Base-by-base conservation (phyloP, 768 basidiomycete genomes). In the Macrolepiota albuminosa region DNA sequence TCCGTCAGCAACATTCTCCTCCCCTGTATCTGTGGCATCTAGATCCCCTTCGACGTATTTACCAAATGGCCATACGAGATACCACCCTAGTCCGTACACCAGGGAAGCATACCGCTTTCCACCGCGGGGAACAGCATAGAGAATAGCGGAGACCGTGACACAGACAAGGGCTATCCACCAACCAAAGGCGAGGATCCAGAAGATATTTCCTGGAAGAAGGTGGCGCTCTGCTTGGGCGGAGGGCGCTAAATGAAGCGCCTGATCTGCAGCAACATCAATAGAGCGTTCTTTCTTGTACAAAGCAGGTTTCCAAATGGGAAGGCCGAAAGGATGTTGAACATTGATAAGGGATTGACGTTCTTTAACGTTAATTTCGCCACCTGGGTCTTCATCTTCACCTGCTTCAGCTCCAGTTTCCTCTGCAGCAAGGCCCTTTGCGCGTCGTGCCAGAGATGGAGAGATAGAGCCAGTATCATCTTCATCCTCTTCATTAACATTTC, bases 281-380 rank as follows among this genome's bases (percentile, higher is more conserved):
- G 95, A 93, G 36, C 97, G 88, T 36, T 91, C 90, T 71, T 99
- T 99, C 75, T 95, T 95, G 85, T 99, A 99, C 59, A 99, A 74
- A 0, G 97, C 97, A 24, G 97, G 97, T 73, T 99, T 99, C 97
- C 97, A 99, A 70, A 99, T 98, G 42, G 93, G 96, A 60, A 99
- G 81, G 78, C 97, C 97, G 72, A 99, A 99, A 14, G 97, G 97
- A 72, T 99, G 97, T 70, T 96, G 93, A 69, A 97, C 95, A 75
- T 99, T 99, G 71, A 98, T 97, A 67, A 97, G 89, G 46, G 95
- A 97, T 72, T 99, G 97, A 34, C 97, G 85, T 66, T 98, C 95
- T 74, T 89, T 93, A 65, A 99, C 75, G 0, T 96, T 98, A 63
- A 96, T 89, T n/a, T 88, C 89, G 9, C 63, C 67, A 0, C 67